Base-by-base conservation (phyloP, 2,329 filamentous ascomycete genomes). In the Onygena corvina region DNA sequence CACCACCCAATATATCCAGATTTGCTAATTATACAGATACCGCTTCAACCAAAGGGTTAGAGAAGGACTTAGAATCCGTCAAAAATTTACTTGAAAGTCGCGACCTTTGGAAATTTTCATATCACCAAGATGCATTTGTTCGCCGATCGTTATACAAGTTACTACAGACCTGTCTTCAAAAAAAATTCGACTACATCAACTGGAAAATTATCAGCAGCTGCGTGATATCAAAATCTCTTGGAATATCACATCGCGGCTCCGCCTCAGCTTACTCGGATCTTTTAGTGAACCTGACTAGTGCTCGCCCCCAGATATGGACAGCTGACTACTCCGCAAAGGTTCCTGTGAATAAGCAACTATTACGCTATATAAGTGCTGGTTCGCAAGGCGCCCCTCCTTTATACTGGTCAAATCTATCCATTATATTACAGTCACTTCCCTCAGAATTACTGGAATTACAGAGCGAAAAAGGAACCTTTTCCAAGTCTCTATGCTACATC, bases 311-410 rank as follows among this genome's bases (percentile, higher is more conserved):
- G 12, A 71, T 89, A 7, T 98, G 92, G 92, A 82, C 80, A 1
- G 71, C 72, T 3, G 70, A 77, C 48, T 81, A 81, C 61, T 71
- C 66, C 23, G 75, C 72, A 42, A 81, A 80, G 61, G 76, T 74
- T 25, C 61, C 74, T 5, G 76, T 64, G 51, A 73, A 67, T 52
- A 77, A 71, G 52, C 68, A 82, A 18, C 65, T 98, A 3, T 76
- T 77, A 46, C 71, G 79, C 6, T 92, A 93, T 57, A 70, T 96
- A 4, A 81, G 84, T 53, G 85, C 81, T 58, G 90, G 92, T 2
- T 94, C 90, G 0, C 86, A 95, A 59, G 78, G 80, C n/a, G 83
- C 84, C 2, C 71, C 79, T 0, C 67, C 74, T 2, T 76, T 74
- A 7, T 94, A 82, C 60, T 98, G 92, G 92, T 66, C 73, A 21